These are phyloP conservation scores for Lecanicillium sp. DNA, from an alignment of 2,329 filamentous ascomycete genomes.

Conservation along the genomic window DNA sequence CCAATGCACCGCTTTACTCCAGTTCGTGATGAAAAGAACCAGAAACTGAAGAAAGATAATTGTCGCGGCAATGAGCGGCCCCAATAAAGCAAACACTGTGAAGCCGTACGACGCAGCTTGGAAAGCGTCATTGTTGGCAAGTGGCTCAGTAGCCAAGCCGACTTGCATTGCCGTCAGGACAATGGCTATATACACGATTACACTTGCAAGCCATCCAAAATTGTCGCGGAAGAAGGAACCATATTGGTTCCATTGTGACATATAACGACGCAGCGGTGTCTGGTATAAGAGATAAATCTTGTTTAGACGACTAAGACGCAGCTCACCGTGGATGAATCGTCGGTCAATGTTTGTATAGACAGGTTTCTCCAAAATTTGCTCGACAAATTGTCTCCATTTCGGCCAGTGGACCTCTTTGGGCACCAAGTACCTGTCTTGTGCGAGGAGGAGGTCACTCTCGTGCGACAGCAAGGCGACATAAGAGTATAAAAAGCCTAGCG, in stretches of 20 bases:
- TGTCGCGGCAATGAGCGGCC: conserved; percentile 16
- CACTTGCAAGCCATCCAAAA: too few relatives aligned
- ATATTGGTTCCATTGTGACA: too few relatives aligned
- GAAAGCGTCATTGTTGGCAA: conserved; percentile 28
- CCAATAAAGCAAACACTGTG: conserved; percentile 37
- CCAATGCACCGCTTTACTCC: background rate
- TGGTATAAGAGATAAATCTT: background rate
- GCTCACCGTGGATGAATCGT: background rate
- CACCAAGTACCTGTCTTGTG: conserved; percentile 9
- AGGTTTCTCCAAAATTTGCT: background rate
- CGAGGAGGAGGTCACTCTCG: conserved; percentile 27
- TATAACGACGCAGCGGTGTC: background rate
- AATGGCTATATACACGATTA: conserved; percentile 33
- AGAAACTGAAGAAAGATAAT: background rate
- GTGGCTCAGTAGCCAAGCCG: conserved; percentile 29
- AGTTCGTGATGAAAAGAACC: background rate
- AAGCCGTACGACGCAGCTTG: too few relatives aligned
- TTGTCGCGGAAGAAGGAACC: too few relatives aligned
- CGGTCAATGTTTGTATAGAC: background rate
- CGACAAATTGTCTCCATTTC: background rate
- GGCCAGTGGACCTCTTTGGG: background rate
- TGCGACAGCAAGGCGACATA: conserved; percentile 24
- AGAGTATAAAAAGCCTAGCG: conserved; percentile 20
- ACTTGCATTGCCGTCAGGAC: conserved; percentile 43
- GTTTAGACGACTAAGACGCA: background rate